Percentiles rank a stretch among this genome's conserved stretches.
Conservation (phyloP, 2,329 filamentous ascomycete genomes). For the Alternaria dauci region DNA sequence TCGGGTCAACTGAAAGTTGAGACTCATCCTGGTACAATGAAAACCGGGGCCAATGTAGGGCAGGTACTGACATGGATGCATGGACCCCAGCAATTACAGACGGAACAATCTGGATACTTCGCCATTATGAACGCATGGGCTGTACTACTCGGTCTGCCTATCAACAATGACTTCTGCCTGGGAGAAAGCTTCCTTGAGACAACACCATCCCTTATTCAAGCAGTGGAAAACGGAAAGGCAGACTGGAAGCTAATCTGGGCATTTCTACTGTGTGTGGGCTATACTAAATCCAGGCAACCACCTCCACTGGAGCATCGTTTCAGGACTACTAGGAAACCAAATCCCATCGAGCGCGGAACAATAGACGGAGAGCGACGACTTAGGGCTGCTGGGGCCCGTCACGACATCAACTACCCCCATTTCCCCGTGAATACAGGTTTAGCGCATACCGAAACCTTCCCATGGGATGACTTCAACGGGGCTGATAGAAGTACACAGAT, state of each 20-base stretch:
- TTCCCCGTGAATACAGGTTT: background rate
- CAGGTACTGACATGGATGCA: conserved; percentile 7
- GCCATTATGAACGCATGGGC: conserved; percentile 29
- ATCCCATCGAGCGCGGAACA: background rate
- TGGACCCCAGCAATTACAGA: background rate
- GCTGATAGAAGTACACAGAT: background rate
- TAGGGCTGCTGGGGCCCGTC: background rate
- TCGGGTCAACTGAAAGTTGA: background rate
- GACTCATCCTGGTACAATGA: background rate
- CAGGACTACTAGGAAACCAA: background rate
- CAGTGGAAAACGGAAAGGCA: conserved; percentile 6
- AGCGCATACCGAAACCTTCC: background rate
- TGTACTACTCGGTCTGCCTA: conserved; percentile 19
- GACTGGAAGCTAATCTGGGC: conserved; percentile 29
- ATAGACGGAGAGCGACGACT: background rate
- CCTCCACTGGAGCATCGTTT: conserved; percentile 4
- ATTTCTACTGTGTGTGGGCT: conserved; percentile 19
- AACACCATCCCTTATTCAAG: background rate
- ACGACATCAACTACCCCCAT: background rate
- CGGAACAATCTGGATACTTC: conserved; percentile 18
- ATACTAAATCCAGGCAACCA: background rate
- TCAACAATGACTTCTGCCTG: conserved; percentile 17
- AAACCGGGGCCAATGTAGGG: background rate
- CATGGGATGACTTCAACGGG: background rate
- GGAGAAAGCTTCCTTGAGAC: conserved; percentile 2